Conservation (phyloP, 768 basidiomycete species). For the Suillus variegatus region DNA sequence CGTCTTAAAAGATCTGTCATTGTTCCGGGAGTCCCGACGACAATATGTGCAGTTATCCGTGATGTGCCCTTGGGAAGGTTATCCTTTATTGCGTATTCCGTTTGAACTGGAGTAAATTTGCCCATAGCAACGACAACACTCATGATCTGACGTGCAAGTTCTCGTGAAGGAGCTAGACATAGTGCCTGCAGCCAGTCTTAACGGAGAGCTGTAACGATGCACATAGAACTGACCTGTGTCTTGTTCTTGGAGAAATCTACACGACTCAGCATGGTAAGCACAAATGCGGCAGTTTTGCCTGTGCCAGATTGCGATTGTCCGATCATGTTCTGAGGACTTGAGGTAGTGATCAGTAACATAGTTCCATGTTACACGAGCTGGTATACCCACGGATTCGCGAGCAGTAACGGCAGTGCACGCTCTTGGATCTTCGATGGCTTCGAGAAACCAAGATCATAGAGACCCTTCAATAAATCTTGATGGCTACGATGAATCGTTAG, state of each 20-base stretch:
- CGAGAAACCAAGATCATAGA: constrained; percentile 94
- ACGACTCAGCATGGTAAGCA: constrained; percentile 94
- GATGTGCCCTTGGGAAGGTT: constrained; percentile 66
- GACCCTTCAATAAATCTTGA: constrained; percentile 86
- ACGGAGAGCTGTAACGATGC: not conserved
- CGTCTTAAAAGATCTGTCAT: constrained; percentile 83
- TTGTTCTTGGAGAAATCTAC: constrained; percentile 81
- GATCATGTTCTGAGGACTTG: constrained; percentile 98
- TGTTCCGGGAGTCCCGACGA: constrained; percentile 97
- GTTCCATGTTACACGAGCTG: constrained; percentile 2
- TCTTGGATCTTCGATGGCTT: constrained; percentile 99
- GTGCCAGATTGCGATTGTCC: constrained; percentile 99
- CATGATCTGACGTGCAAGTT: constrained; percentile 97
- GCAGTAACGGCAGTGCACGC: constrained; percentile 88
- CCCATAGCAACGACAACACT: constrained; percentile 93
- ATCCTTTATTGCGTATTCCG: constrained; percentile 95
- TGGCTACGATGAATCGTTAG: constrained; percentile 47
- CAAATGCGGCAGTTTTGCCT: constrained; percentile 98
- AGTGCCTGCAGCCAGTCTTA: constrained; percentile 61
- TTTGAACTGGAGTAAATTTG: constrained; percentile 90
- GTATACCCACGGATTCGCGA: constrained; percentile 78
- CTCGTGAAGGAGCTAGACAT: constrained; percentile 96
- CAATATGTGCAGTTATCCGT: constrained; percentile 81
- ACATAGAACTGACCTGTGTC: constrained; percentile 64
- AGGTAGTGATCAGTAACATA: constrained; percentile 9